Evolutionary conservation across 2,329 filamentous ascomycete genomes (phyloP).

Genomic region (Botrytis byssoidea): DNA sequence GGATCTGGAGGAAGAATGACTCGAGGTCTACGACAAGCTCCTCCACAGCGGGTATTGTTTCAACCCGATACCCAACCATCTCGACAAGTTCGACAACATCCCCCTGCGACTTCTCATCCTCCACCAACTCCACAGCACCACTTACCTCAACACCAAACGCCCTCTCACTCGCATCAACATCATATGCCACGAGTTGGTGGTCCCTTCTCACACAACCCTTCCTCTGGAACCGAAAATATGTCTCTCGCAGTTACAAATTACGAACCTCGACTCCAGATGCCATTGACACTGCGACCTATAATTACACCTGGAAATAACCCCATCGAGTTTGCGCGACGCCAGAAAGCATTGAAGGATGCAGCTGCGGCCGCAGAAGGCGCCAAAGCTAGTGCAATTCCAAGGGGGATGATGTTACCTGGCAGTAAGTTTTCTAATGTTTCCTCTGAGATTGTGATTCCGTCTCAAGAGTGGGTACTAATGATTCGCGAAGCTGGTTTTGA

Average conservation of each 20-base stretch:
- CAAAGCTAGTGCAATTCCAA: conserved; percentile 43
- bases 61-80: conserved; percentile 72
- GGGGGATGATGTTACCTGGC: conserved; percentile 59
- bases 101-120: conserved; percentile 45
- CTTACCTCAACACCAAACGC: conserved; percentile 19
- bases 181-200: conserved; percentile 39
- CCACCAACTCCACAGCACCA: conserved; percentile 33
- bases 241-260: conserved; percentile 66
- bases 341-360: conserved; percentile 45
- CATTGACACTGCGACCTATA: conserved; percentile 69
- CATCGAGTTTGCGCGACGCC: conserved; percentile 61
- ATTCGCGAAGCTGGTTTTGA: conserved; percentile 53
- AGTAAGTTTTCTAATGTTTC: conserved; percentile 48
- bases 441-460: conserved; percentile 21
- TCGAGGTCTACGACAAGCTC: conserved; percentile 73
- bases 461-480: conserved; percentile 23
- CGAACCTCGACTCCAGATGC: conserved; percentile 62
- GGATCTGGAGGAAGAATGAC: conserved; percentile 57
- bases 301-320: conserved; percentile 74
- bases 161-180: conserved; percentile 34
- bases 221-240: conserved; percentile 53
- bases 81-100: conserved; percentile 62
- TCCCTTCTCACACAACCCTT: conserved; percentile 50
- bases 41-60: conserved; percentile 79
- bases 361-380: conserved; percentile 40